A percentile compares a stretch with the other conserved stretches of the same genome.
phyloP scores from a whole-genome alignment of 1,284 basidiomycete species.

The Ceratobasidium papillatum region DNA sequence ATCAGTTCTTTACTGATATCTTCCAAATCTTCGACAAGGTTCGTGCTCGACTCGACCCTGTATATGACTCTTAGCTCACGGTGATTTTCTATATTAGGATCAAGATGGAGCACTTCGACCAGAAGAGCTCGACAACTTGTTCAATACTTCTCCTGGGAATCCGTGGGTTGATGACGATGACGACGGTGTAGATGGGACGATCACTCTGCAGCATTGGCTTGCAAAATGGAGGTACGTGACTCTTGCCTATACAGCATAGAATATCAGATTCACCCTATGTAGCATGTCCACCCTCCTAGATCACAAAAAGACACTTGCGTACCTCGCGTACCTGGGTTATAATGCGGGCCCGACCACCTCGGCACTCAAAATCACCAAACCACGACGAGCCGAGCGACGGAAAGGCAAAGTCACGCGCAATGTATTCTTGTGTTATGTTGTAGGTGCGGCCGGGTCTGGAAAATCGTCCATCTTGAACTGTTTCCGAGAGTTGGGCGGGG shows the following conservation, averaged over 20 bases:
- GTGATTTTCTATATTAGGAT: slow-evolving; percentile 64
- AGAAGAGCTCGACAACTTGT: slow-evolving; percentile 87
- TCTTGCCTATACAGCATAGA: not conserved
- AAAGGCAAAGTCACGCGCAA: slow-evolving; percentile 89
- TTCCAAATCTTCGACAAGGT: slow-evolving; percentile 97
- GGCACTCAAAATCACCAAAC: slow-evolving; percentile 82
- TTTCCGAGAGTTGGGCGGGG: slow-evolving; percentile 29
- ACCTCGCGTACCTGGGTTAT: slow-evolving; percentile 95
- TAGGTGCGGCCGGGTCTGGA: slow-evolving; percentile 94
- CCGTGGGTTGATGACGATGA: slow-evolving; percentile 71
- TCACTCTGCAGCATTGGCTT: slow-evolving; percentile 96
- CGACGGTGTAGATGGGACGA: slow-evolving; percentile 87
- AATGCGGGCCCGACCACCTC: slow-evolving; percentile 75
- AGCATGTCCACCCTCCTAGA: slow-evolving; percentile 98
- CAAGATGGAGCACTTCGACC: slow-evolving; percentile 92
- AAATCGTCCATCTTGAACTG: slow-evolving; percentile 85
- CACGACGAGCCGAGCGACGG: slow-evolving; percentile 84
- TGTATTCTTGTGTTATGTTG: slow-evolving; percentile 91
- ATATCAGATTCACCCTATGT: not conserved
- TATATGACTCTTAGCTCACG: not conserved
- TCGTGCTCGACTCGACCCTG: slow-evolving; percentile 37
- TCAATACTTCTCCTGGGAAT: slow-evolving; percentile 94
- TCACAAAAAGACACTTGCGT: slow-evolving; percentile 89
- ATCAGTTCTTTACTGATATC: slow-evolving; percentile 97
- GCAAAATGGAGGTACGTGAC: slow-evolving; percentile 91